These are phyloP conservation scores for Fusarium foetens DNA, from an alignment of 2,329 filamentous ascomycete species.

Conservation along the genomic window DNA sequence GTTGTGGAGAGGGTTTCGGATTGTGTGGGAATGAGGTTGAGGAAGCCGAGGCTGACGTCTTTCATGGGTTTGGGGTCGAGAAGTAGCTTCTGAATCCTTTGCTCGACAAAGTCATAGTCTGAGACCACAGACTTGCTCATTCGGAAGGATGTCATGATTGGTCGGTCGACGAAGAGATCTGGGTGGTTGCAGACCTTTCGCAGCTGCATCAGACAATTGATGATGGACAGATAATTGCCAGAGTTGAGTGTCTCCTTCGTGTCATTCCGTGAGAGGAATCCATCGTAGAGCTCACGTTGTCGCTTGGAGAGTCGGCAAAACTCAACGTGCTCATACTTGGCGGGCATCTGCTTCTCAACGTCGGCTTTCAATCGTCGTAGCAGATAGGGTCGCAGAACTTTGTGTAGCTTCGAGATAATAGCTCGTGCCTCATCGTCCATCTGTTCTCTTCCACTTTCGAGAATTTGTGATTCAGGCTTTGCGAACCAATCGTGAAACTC, in stretches of 20 bases:
- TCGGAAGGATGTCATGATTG: slow-evolving; percentile 96
- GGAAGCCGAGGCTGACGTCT: slow-evolving; percentile 76
- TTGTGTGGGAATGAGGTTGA: slow-evolving; percentile 80
- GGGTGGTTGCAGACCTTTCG: slow-evolving; percentile 99
- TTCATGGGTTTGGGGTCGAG: slow-evolving; percentile 70
- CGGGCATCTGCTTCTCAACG: slow-evolving; percentile 99
- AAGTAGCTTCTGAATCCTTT: slow-evolving; percentile 73
- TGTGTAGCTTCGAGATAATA: slow-evolving; percentile 93
- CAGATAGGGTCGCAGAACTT: slow-evolving; percentile 91
- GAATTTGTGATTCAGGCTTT: slow-evolving; percentile 92
- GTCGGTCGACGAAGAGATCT: slow-evolving; percentile 93
- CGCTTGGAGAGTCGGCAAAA: slow-evolving; percentile 95
- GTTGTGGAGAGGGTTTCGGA: slow-evolving; percentile 72
- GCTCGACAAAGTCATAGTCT: slow-evolving; percentile 78
- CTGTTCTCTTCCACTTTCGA: slow-evolving; percentile 92
- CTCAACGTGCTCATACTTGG: slow-evolving; percentile 96
- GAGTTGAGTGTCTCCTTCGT: slow-evolving; percentile 89
- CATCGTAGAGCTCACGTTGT: slow-evolving; percentile 94
- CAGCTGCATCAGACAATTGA: slow-evolving; percentile 97
- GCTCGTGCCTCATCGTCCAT: slow-evolving; percentile 94
- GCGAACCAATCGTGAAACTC: slow-evolving; percentile 98
- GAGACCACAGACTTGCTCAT: slow-evolving; percentile 83
- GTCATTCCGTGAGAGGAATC: slow-evolving; percentile 90
- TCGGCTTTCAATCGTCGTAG: slow-evolving; percentile 92
- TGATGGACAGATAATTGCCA: slow-evolving; percentile 97